phyloP scores from a whole-genome alignment of 1,284 basidiomycete species.

The Malassezia nana region DNA sequence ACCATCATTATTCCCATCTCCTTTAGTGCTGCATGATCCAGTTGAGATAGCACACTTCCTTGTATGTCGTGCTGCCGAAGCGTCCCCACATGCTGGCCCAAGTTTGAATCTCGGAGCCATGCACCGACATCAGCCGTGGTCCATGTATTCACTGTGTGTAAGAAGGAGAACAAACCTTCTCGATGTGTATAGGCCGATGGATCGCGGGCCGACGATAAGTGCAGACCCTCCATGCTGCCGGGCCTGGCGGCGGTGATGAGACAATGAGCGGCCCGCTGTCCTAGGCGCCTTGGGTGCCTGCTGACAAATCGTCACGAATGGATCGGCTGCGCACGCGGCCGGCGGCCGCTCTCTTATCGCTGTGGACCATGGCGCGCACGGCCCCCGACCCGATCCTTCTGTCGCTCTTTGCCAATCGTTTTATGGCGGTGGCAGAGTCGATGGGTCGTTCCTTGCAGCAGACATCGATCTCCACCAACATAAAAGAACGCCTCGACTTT shows the following conservation, averaged over 20 bases:
- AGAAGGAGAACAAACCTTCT: background rate
- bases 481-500: constrained; percentile 79
- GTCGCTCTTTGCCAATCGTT: constrained; percentile 79
- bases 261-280: background rate
- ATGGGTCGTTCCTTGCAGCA: constrained; percentile 79
- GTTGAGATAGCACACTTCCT: constrained; percentile 35
- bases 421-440: constrained; percentile 83
- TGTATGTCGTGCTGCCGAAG: constrained; percentile 42
- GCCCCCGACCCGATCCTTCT: constrained; percentile 69
- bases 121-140: constrained; percentile 21
- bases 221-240: background rate
- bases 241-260: background rate
- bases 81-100: constrained; percentile 26
- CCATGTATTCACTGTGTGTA: constrained; percentile 19
- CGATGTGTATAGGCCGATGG: background rate
- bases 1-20: constrained; percentile 45
- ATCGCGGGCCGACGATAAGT: background rate
- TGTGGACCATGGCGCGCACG: background rate
- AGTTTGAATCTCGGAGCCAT: constrained; percentile 31
- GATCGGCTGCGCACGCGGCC: too few relatives aligned
- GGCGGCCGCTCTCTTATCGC: background rate
- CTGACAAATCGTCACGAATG: background rate
- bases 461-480: constrained; percentile 80
- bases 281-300: background rate
- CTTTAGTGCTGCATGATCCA: constrained; percentile 38